Percentiles rank a stretch among this genome's conserved stretches.
Evolutionary conservation across 2,329 filamentous ascomycete species (phyloP).

Genomic region (Fusarium tuaranense): DNA sequence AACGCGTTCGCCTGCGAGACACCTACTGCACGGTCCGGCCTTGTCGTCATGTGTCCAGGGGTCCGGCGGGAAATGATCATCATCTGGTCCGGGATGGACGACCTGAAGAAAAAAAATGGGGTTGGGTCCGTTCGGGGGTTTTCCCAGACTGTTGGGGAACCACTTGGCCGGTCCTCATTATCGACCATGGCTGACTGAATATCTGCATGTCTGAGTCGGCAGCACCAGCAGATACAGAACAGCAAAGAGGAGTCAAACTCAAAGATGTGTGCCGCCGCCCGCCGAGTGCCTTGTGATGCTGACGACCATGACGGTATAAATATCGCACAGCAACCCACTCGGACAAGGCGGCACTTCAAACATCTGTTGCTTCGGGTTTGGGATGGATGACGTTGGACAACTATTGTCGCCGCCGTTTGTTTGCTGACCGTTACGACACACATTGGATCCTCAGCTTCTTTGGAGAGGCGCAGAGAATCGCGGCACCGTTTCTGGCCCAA

Average conservation of each 20-base stretch:
- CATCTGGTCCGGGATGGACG: slow-evolving; percentile 1
- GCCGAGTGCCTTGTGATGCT: slow-evolving; percentile 28
- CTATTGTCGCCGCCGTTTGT: neutral
- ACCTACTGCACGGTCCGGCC: slow-evolving; percentile 35
- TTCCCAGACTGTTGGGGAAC: slow-evolving; percentile 26
- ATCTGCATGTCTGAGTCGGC: slow-evolving; percentile 2
- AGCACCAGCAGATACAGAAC: neutral
- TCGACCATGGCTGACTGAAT: slow-evolving; percentile 9
- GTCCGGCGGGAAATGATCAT: slow-evolving; percentile 6
- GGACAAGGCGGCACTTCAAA: slow-evolving; percentile 14
- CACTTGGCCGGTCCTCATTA: neutral
- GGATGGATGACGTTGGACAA: slow-evolving; percentile 21
- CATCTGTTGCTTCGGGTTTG: slow-evolving; percentile 11
- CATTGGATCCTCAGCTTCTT: neutral
- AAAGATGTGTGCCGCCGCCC: neutral
- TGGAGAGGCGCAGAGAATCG: neutral
- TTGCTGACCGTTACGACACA: slow-evolving; percentile 3
- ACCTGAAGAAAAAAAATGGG: neutral
- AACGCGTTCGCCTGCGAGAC: slow-evolving; percentile 36
- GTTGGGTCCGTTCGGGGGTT: neutral
- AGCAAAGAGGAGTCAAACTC: neutral
- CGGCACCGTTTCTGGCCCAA: slow-evolving; percentile 1
- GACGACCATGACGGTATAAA: slow-evolving; percentile 30
- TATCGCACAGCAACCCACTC: slow-evolving; percentile 10
- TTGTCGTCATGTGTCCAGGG: slow-evolving; percentile 40